These are phyloP conservation scores for Nadsonia fulvescens DNA, from an alignment of 805 yeast genomes.

Conservation along the genomic window DNA sequence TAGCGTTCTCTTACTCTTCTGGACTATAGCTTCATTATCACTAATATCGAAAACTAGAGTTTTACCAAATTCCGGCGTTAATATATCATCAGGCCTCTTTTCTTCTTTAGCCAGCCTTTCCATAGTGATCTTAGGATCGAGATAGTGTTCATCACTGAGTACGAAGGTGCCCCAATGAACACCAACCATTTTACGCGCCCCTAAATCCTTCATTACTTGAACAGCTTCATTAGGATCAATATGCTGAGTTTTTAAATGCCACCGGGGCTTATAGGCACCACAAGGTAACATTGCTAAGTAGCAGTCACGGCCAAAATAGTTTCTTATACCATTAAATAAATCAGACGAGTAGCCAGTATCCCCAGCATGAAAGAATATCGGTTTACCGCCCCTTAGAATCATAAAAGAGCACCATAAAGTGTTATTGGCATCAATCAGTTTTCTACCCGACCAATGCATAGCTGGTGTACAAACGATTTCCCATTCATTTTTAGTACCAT, in stretches of 20 bases:
- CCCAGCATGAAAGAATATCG: constrained; percentile 79
- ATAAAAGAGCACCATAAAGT: constrained; percentile 84
- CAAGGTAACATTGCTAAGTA: constrained; percentile 67
- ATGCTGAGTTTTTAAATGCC: constrained; percentile 88
- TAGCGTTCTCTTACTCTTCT: constrained; percentile 7
- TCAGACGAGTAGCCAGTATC: constrained; percentile 82
- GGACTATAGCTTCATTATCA: constrained; percentile 6
- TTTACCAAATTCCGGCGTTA: constrained; percentile 61
- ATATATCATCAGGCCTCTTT: constrained; percentile 23
- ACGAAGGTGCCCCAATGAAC: constrained; percentile 96
- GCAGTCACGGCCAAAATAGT: constrained; percentile 40
- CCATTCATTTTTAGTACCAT: constrained; percentile 21
- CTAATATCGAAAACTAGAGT: constrained; percentile 35
- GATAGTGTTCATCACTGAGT: constrained; percentile 68
- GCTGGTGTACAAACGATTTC: constrained; percentile 84
- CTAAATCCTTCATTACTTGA: constrained; percentile 43
- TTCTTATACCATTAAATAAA: constrained; percentile 47
- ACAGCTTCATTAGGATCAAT: constrained; percentile 66
- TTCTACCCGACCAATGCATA: constrained; percentile 84
- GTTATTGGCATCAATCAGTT: constrained; percentile 58
- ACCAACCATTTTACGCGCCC: constrained; percentile 52
- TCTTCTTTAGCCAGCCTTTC: constrained; percentile 29
- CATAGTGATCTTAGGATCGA: constrained; percentile 60
- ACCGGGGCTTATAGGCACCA: constrained; percentile 87
- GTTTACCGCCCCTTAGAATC: constrained; percentile 43